Conservation (phyloP, 331 rosid species). For the Malus hybrid region DNA sequence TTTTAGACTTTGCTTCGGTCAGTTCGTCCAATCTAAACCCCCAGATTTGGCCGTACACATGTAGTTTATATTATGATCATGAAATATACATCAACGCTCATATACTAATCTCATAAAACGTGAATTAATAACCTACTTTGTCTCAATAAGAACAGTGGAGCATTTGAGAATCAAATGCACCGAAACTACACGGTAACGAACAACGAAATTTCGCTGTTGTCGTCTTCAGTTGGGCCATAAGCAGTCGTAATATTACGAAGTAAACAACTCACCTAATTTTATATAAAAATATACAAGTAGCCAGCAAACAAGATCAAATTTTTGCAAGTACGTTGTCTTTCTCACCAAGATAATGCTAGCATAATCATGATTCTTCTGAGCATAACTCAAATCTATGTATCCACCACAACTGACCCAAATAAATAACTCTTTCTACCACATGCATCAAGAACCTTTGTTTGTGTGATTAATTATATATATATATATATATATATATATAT, state of each 20-base stretch:
- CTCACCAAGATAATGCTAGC: not conserved
- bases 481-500: not conserved
- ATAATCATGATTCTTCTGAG: not conserved
- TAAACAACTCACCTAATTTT: not conserved
- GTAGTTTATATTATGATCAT: too few relatives aligned
- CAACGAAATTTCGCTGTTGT: not conserved
- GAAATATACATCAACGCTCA: too few relatives aligned
- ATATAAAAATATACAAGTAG: not conserved
- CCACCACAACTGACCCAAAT: too few relatives aligned
- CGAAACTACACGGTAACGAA: not conserved
- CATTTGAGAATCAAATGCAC: not conserved
- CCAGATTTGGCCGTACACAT: too few relatives aligned
- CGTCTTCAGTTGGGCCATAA: not conserved
- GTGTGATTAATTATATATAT: not conserved
- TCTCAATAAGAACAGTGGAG: not conserved
- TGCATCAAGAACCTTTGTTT: too few relatives aligned
- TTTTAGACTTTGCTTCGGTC: too few relatives aligned
- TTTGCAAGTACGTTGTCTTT: slow-evolving; percentile 4
- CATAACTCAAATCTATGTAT: too few relatives aligned
- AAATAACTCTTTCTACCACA: too few relatives aligned
- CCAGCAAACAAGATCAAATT: not conserved
- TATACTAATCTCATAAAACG: too few relatives aligned
- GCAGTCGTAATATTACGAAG: not conserved
- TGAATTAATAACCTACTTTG: not conserved
- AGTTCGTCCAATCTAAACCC: too few relatives aligned